Percentiles rank a stretch among this genome's conserved stretches.
Conservation (phyloP, 495 filamentous ascomycete species). For the Talaromyces wortmannii region DNA sequence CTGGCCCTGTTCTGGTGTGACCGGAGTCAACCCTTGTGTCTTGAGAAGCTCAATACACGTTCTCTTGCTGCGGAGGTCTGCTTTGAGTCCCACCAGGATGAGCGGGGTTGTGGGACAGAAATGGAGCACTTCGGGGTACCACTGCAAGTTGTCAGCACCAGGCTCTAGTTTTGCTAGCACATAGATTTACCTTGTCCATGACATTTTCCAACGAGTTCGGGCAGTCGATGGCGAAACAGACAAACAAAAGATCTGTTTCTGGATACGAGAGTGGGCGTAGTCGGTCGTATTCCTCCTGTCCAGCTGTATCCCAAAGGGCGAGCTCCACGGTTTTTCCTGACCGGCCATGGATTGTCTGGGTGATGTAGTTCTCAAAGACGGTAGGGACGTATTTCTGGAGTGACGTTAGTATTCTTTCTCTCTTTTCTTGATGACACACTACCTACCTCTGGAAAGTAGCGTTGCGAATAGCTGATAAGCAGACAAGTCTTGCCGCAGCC, state of each 20-base stretch:
- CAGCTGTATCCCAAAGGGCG: slow-evolving; percentile 96
- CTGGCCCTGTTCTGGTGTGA: slow-evolving; percentile 82
- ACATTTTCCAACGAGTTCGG: slow-evolving; percentile 97
- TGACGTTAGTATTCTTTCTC: background rate
- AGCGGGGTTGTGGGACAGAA: slow-evolving; percentile 97
- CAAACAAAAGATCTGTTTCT: slow-evolving; percentile 94
- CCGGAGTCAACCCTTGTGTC: slow-evolving; percentile 92
- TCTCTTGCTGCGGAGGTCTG: slow-evolving; percentile 87
- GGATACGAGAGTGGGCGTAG: slow-evolving; percentile 93
- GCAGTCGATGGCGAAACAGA: slow-evolving; percentile 99
- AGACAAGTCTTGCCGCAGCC: slow-evolving; percentile 98
- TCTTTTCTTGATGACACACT: background rate
- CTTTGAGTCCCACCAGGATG: slow-evolving; percentile 92
- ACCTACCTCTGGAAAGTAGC: slow-evolving; percentile 92
- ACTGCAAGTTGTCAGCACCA: slow-evolving; percentile 46
- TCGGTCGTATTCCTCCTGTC: slow-evolving; percentile 97
- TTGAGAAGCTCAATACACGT: slow-evolving; percentile 97
- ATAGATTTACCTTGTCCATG: slow-evolving; percentile 79
- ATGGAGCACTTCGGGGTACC: slow-evolving; percentile 98
- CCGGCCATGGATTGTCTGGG: slow-evolving; percentile 77
- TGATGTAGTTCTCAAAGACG: slow-evolving; percentile 99
- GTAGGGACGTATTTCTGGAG: slow-evolving; percentile 97
- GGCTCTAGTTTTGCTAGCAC: background rate
- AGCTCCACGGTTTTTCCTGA: slow-evolving; percentile 92
- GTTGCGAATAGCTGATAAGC: slow-evolving; percentile 95